Evolutionary conservation across 176 grass and related monocot species (phyloP), one percentile per base, ranked within the genome.

Genomic region (Aegilops bicornis): DNA sequence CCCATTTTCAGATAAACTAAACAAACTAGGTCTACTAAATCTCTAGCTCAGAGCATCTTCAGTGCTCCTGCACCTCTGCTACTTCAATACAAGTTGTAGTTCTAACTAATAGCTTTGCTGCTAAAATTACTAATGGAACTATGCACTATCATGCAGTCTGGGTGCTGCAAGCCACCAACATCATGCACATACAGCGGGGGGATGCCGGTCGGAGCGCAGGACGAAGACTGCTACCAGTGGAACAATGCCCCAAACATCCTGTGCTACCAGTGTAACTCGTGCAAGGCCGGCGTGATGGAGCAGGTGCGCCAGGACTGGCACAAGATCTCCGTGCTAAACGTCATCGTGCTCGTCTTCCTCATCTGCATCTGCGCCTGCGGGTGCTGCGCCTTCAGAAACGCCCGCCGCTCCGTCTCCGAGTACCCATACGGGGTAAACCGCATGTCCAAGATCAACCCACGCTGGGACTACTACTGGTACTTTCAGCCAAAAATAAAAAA

Each of bases 401-500:
- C 97, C 25, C 90, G 87, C 37, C 91, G 88, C 11, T 75, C 81
- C 27, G 27, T 83, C n/a, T 92, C 90, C 4, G 79, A 84, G 66
- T 94, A 98, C 85, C 92, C 92, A 60, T 96, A 99, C 8, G 90
- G 92, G 61, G 88, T 86, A 73, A 99, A 99, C 85, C 94, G 78
- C 89, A 99, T 96, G 97, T 96, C 90, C 29, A 99, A 99, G 71
- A 78, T 91, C 47, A 82, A 83, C 20, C 97, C 97, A 33, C 88
- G 92, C 76, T 96, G 97, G 97, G 97, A 99, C 88, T 94, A 91
- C 73, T 87, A 90, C 93, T 96, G 97, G 97, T 99, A 94, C 88
- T 88, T 65, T 77, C n/a, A 33, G 69, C 77, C 35, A 78, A 81
- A 74, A 40, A 78, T 78, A 69, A 40, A 40, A 75, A 19, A 14